Evolutionary conservation across 2,329 filamentous ascomycete genomes (phyloP), one percentile per base, ranked within the genome.

Genomic region (Claviceps pusilla): DNA sequence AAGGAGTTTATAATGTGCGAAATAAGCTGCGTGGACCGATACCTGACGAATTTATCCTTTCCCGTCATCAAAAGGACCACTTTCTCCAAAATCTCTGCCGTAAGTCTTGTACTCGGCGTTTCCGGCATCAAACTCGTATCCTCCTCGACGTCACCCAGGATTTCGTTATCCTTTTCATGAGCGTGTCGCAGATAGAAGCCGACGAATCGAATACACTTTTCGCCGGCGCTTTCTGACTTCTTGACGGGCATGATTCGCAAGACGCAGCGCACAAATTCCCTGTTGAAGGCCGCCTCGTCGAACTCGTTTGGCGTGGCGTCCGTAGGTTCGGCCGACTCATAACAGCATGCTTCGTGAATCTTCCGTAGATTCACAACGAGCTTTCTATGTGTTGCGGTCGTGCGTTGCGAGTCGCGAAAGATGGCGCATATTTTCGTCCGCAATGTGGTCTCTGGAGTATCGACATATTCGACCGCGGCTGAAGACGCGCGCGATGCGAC

Each of bases 21-120:
- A 53, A 95, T 82, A 52, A 95, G 80, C 66, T 98, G 93, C 0
- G 91, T 94, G 4, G 89, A 82, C 56, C 93, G 79, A 69, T 89
- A 98, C 56, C 93, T 82, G 49, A 97, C 86, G 56, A 86, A 86
- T 69, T 96, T 97, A 70, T 98, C 93, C 70, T 95, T 97, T 47
- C 87, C 82, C 10, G 78, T 78, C 57, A 95, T 75, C n/a, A 95
- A 72, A 5, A 86, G 86, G 3, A 94, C 73, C 24, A 93, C 71
- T 7, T 82, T 77, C 53, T 82, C 80, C 63, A 97, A 79, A 41
- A 97, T 76, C 35, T 82, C 77, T 2, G 82, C 82, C 0, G 83
- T 87, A 29, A 97, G 78, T 51, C 90, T 82, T 29, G 84, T 87
- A 59, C 82, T 93, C 0, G 91, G 89, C 0, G 89, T 95, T 64